phyloP scores from a whole-genome alignment of 345 rosid species.

The Leavenworthia alabamica region DNA sequence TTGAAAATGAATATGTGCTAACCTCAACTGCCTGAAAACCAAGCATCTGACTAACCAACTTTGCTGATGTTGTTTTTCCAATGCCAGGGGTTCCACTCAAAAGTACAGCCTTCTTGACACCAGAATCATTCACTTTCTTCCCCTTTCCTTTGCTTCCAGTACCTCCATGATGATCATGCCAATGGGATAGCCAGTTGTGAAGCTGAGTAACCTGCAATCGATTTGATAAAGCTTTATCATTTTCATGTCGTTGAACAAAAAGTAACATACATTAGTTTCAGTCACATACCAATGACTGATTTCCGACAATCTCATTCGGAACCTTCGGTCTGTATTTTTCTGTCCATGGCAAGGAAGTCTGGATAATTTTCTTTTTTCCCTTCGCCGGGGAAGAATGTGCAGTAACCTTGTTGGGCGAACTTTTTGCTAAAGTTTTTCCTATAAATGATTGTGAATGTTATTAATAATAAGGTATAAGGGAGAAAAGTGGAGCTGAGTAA shows the following conservation, averaged over 20 bases:
- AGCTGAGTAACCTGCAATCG: conserved; percentile 75
- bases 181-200: conserved; percentile 73
- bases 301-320: conserved; percentile 82
- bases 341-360: conserved; percentile 65
- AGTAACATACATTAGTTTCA: neutral
- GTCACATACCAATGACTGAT: conserved; percentile 64
- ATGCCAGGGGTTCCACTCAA: conserved; percentile 95
- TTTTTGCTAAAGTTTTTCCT: conserved; percentile 38
- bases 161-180: conserved; percentile 67
- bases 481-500: neutral
- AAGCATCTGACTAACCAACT: conserved; percentile 84
- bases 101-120: conserved; percentile 74
- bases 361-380: conserved; percentile 39
- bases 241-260: conserved; percentile 5
- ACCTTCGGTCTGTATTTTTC: conserved; percentile 84
- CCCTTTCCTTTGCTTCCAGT: conserved; percentile 65
- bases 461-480: neutral
- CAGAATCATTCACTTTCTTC: conserved; percentile 62
- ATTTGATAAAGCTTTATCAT: conserved; percentile 16
- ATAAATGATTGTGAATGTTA: conserved; percentile 1
- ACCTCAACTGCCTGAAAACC: conserved; percentile 97
- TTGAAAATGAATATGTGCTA: neutral
- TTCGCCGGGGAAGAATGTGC: conserved; percentile 34
- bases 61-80: conserved; percentile 93
- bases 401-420: conserved; percentile 31